phyloP scores from a whole-genome alignment of 2,329 filamentous ascomycete genomes.

The Herpotrichia juniperi region DNA sequence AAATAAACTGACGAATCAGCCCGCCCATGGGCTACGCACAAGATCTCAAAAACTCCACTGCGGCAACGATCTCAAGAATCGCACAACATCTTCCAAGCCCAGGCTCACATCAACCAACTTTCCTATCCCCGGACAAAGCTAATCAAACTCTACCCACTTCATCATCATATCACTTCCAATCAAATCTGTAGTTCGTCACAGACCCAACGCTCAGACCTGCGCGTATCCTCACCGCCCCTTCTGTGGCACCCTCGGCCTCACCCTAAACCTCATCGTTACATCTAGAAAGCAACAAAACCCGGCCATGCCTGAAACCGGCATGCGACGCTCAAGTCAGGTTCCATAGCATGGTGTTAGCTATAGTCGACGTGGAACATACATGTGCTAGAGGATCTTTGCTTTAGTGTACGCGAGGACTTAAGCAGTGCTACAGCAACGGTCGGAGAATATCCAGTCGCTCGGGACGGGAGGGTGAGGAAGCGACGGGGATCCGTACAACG shows the following conservation, averaged over 20 bases:
- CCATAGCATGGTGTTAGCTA: neutral
- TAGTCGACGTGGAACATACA: neutral
- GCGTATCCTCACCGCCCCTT: constrained; percentile 20
- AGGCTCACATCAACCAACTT: neutral
- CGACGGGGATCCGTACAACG: neutral
- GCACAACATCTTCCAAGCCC: neutral
- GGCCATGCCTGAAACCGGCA: neutral
- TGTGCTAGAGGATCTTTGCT: constrained; percentile 1
- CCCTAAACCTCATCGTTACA: neutral
- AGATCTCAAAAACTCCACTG: neutral
- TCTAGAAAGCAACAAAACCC: neutral
- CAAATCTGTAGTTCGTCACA: neutral
- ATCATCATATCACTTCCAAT: neutral
- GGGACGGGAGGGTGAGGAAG: constrained; percentile 2
- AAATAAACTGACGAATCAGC: no score
- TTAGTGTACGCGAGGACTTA: neutral
- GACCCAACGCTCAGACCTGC: constrained; percentile 1
- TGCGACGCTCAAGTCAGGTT: neutral
- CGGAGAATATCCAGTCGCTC: constrained; percentile 32
- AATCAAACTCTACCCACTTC: neutral
- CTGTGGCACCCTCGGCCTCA: constrained; percentile 17
- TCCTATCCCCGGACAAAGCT: neutral
- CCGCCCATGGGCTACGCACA: no score
- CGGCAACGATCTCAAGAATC: neutral
- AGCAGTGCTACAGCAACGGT: constrained; percentile 13